Base-by-base conservation (phyloP, 176 grass and related monocot species). In the Chloris gayana region DNA sequence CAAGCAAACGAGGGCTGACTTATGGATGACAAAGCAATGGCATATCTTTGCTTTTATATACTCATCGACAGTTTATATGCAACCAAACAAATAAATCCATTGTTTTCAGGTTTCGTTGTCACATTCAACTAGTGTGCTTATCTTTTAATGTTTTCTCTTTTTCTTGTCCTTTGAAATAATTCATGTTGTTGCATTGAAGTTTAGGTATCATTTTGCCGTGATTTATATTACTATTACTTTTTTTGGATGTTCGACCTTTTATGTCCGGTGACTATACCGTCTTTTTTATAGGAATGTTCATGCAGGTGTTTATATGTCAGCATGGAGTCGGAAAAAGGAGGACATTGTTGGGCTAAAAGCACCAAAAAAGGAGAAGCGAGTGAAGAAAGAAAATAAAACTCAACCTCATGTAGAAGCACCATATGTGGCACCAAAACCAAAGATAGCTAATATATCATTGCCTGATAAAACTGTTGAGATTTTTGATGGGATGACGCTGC, bases 401-500 rank as follows among this genome's bases (percentile, higher is more conserved):
- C 92, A 91, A 76, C 70, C 92, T 75, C 95, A 92, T 76, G 90
- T 98, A 57, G 95, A 98, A 78, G 84, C 84, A 77, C 88, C 82
- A 65, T 98, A 93, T 86, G 79, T 98, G 70, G 83, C 92, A 75
- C 92, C 86, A 72, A 98, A 85, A 83, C 76, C n/a, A 3, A 98
- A 98, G 87, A 76, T 39, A 54, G 1, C 57, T 79, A n/a, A 14
- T 25, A 98, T 88, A 82, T 63, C 86, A 54, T 67, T 42, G 74
- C 82, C 70, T 82, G 86, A 95, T 82, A 98, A 89, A 89, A 95
- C 67, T 64, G 65, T 95, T 76, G 95, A 95, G 11, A 95, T 98
- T 87, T 98, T 98, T 92, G 92, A 98, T 84, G 92, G 95, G 74
- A 98, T 98, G 90, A 91, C 90, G 57, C 70, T 98, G 47, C 78